phyloP scores from a whole-genome alignment of 768 basidiomycete genomes.

The Russula ochroleuca region DNA sequence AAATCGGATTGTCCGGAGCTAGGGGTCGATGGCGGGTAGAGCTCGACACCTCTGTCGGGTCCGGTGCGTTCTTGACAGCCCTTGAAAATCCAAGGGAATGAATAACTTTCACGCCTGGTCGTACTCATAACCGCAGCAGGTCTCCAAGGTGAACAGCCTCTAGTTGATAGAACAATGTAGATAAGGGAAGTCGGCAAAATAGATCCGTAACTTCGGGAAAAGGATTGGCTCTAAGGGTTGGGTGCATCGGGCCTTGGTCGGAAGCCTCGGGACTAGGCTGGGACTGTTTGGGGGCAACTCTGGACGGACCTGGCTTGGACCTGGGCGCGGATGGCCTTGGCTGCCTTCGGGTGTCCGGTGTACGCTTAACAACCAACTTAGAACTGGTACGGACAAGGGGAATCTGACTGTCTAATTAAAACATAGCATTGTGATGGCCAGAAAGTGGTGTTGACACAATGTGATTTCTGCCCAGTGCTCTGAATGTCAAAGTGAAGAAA shows the following conservation, averaged over 20 bases:
- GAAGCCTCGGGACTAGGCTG: slow-evolving; percentile 65
- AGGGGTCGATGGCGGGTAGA: neutral
- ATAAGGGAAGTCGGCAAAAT: slow-evolving; percentile 80
- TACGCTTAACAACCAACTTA: slow-evolving; percentile 64
- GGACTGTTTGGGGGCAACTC: slow-evolving; percentile 63
- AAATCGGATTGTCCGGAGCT: slow-evolving; percentile 61
- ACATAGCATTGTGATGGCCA: slow-evolving; percentile 76
- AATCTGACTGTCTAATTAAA: slow-evolving; percentile 84
- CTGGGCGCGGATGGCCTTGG: slow-evolving; percentile 44
- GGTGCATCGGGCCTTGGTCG: slow-evolving; percentile 38
- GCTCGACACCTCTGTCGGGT: neutral
- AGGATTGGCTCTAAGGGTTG: too few relatives aligned
- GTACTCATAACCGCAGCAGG: slow-evolving; percentile 78
- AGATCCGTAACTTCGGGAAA: slow-evolving; percentile 46
- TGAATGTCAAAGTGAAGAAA: slow-evolving; percentile 81
- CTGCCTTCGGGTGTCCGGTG: slow-evolving; percentile 57
- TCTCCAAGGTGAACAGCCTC: slow-evolving; percentile 80
- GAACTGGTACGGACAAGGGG: slow-evolving; percentile 78
- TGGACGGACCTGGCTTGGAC: slow-evolving; percentile 42
- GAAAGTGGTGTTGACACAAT: slow-evolving; percentile 76
- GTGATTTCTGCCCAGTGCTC: slow-evolving; percentile 81
- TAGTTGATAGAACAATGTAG: slow-evolving; percentile 77
- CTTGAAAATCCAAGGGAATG: slow-evolving; percentile 35
- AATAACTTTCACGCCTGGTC: slow-evolving; percentile 65
- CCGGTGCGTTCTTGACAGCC: too few relatives aligned